A percentile compares a stretch with the other conserved stretches of the same genome.
phyloP scores from a whole-genome alignment of 306 rosid species.

The Neltuma alba region DNA sequence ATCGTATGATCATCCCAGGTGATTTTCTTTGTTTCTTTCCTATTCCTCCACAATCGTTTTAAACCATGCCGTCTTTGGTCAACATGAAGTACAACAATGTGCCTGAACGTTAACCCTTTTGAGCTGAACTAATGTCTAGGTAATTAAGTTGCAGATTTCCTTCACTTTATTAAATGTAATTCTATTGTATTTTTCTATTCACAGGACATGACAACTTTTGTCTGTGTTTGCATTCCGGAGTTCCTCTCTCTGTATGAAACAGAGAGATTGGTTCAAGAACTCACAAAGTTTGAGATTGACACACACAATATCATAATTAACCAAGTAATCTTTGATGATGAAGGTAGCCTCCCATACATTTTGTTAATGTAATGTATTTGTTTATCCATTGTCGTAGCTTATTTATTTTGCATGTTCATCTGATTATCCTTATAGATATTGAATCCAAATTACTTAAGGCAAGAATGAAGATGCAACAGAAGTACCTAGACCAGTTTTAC shows the following conservation, averaged over 20 bases:
- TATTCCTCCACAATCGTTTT: background rate
- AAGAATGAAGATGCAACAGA: constrained; percentile 81
- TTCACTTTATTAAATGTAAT: background rate
- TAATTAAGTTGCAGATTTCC: background rate
- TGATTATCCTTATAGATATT: constrained; percentile 41
- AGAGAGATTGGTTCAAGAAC: constrained; percentile 79
- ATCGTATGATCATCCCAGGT: background rate
- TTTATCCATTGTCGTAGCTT: background rate
- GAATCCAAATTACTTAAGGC: constrained; percentile 70
- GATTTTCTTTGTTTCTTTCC: background rate
- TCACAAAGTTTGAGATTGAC: constrained; percentile 73
- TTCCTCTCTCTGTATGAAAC: constrained; percentile 79
- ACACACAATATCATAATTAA: constrained; percentile 75
- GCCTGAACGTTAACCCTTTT: background rate
- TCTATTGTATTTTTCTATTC: constrained; percentile 26
- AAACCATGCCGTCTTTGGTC: background rate
- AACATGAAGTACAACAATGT: background rate
- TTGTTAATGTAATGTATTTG: background rate
- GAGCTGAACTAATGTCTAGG: background rate
- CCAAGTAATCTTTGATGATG: constrained; percentile 66
- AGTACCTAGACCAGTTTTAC: constrained; percentile 73
- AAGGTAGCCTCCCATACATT: constrained; percentile 43
- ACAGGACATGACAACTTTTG: constrained; percentile 76
- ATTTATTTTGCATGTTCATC: background rate
- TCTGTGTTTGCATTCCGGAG: constrained; percentile 84